These are phyloP conservation scores for Hanseniaspora valbyensis DNA, from an alignment of 805 yeast species.

Conservation along the genomic window DNA sequence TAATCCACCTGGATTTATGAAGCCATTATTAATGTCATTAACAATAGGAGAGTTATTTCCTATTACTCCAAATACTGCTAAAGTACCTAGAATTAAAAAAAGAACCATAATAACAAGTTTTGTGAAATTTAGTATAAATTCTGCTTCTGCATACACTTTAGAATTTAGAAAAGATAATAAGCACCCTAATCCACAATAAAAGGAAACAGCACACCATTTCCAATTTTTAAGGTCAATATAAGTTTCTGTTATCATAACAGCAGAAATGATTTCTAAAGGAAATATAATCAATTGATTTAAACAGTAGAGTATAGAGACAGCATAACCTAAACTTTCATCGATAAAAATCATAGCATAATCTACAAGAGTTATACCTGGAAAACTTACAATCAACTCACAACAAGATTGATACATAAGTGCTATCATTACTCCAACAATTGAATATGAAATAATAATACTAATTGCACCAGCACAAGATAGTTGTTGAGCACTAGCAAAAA, in stretches of 20 bases:
- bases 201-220: conserved; percentile 24
- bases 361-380: conserved; percentile 7
- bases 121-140: conserved; percentile 36
- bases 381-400: conserved; percentile 16
- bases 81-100: conserved; percentile 41
- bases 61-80: conserved; percentile 35
- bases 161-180: conserved; percentile 42
- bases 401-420: conserved; percentile 14
- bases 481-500: conserved; percentile 33
- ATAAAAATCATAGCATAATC: conserved; percentile 47
- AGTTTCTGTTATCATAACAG: conserved; percentile 40
- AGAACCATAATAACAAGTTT: conserved; percentile 37
- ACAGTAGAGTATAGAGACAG: conserved; percentile 50
- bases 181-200: conserved; percentile 30
- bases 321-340: conserved; percentile 50
- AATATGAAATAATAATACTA: conserved; percentile 15
- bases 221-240: conserved; percentile 31
- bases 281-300: conserved; percentile 45
- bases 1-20: conserved; percentile 42
- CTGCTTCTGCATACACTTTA: conserved; percentile 45
- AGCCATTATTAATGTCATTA: conserved; percentile 21
- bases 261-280: conserved; percentile 47
- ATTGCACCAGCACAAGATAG: conserved; percentile 16
- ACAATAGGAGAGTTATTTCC: conserved; percentile 32
- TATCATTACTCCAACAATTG: conserved; percentile 15